phyloP scores from a whole-genome alignment of 768 basidiomycete genomes.

The Austroboletus festivus region DNA sequence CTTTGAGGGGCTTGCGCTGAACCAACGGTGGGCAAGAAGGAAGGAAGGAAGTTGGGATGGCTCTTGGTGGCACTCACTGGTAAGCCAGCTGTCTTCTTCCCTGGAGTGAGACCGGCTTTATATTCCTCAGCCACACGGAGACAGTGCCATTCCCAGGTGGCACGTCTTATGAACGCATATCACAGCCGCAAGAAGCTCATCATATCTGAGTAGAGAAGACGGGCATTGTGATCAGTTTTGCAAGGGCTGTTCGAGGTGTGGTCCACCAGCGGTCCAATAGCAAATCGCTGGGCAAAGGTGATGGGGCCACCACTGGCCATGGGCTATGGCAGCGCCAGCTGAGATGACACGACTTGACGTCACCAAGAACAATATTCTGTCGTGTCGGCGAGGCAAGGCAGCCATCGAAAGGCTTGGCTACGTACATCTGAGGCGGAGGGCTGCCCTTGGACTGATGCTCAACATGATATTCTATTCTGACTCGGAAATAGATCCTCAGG shows the following conservation, averaged over 20 bases:
- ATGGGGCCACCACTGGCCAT: too few relatives aligned
- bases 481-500: too few relatives aligned
- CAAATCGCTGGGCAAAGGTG: neutral
- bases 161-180: slow-evolving; percentile 7
- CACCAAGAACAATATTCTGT: too few relatives aligned
- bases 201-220: slow-evolving; percentile 16
- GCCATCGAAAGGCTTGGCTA: too few relatives aligned
- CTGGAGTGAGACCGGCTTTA: slow-evolving; percentile 7
- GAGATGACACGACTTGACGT: too few relatives aligned
- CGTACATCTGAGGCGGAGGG: too few relatives aligned
- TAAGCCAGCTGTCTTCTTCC: slow-evolving; percentile 1
- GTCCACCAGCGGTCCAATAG: slow-evolving; percentile 2
- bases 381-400: too few relatives aligned
- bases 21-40: neutral
- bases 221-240: slow-evolving; percentile 1
- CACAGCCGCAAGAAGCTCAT: slow-evolving; percentile 27
- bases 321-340: too few relatives aligned
- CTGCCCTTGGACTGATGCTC: neutral
- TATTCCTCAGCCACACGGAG: slow-evolving; percentile 26
- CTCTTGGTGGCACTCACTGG: slow-evolving; percentile 9
- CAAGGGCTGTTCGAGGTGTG: neutral
- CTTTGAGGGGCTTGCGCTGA: neutral
- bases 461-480: neutral
- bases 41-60: neutral
- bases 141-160: slow-evolving; percentile 30